Conservation (phyloP, 129 eudicot species). For the Gnaphalium uliginosum region DNA sequence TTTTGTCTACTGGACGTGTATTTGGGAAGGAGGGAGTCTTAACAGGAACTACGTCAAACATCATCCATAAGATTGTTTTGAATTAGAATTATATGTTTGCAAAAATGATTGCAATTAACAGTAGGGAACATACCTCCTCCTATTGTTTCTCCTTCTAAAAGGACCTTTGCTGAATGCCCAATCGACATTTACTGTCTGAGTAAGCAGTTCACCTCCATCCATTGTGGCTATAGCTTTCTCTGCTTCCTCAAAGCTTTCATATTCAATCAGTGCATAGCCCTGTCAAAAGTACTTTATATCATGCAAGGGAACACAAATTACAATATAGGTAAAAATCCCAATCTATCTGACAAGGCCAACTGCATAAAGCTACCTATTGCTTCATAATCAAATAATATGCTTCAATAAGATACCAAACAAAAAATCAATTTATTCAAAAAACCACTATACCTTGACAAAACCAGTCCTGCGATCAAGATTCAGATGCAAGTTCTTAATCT, state of each 20-base stretch:
- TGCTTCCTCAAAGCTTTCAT: constrained; percentile 81
- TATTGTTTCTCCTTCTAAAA: constrained; percentile 60
- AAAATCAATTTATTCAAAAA: neutral
- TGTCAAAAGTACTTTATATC: constrained; percentile 21
- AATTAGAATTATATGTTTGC: too few species aligned
- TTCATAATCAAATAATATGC: neutral
- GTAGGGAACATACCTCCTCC: constrained; percentile 59
- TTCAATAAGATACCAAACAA: neutral
- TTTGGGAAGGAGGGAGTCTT: too few species aligned
- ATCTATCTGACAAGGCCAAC: constrained; percentile 2
- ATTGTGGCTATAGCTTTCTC: constrained; percentile 68
- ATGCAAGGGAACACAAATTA: neutral
- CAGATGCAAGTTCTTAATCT: constrained; percentile 86
- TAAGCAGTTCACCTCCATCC: constrained; percentile 84
- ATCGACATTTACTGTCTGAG: constrained; percentile 68
- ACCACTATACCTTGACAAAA: constrained; percentile 67
- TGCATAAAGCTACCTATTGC: neutral
- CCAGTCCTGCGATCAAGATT: constrained; percentile 98
- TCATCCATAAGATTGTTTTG: too few species aligned
- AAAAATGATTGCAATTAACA: neutral
- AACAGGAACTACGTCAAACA: too few species aligned
- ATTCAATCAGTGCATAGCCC: constrained; percentile 97
- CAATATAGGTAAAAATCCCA: neutral
- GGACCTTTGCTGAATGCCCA: constrained; percentile 99
- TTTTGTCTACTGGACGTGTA: too few species aligned